Evolutionary conservation across 1,284 basidiomycete species (phyloP).

Genomic region (Coriolopsis trogii): DNA sequence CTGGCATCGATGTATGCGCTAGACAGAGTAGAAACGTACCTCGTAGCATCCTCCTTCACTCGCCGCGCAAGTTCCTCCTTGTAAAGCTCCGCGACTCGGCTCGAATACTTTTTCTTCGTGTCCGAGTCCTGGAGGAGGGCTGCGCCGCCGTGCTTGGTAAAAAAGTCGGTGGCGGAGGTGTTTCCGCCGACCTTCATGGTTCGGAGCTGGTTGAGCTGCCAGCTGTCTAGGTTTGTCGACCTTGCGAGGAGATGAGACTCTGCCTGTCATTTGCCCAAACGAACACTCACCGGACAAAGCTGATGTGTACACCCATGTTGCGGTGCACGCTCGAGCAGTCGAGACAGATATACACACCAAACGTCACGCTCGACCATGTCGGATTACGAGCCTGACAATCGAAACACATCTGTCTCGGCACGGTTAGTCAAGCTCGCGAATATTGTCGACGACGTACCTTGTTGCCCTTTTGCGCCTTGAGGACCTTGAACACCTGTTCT

Average conservation of each 20-base stretch:
- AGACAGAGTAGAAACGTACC: conserved; percentile 45
- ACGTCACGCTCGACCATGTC: conserved; percentile 97
- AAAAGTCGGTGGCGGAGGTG: conserved; percentile 87
- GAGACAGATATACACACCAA: conserved; percentile 96
- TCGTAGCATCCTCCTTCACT: conserved; percentile 78
- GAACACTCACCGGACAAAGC: conserved; percentile 86
- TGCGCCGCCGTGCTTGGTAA: conserved; percentile 83
- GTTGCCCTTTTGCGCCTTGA: conserved; percentile 87
- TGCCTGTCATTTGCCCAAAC: not conserved
- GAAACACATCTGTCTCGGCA: conserved; percentile 80
- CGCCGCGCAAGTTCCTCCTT: conserved; percentile 89
- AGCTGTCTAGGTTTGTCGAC: conserved; percentile 96
- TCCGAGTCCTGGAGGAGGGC: conserved; percentile 76
- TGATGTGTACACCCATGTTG: conserved; percentile 98
- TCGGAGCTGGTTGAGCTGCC: conserved; percentile 90
- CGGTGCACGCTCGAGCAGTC: conserved; percentile 96
- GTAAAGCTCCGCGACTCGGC: conserved; percentile 84
- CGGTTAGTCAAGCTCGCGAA: not conserved
- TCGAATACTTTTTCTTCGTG: conserved; percentile 89
- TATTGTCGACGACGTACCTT: conserved; percentile 60
- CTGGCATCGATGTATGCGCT: not conserved
- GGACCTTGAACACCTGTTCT: conserved; percentile 74
- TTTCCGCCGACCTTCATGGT: conserved; percentile 98
- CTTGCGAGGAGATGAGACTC: conserved; percentile 42
- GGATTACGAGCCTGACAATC: conserved; percentile 97